Evolutionary conservation across 1,284 basidiomycete species (phyloP).

Genomic region (Pseudozyma sp.): DNA sequence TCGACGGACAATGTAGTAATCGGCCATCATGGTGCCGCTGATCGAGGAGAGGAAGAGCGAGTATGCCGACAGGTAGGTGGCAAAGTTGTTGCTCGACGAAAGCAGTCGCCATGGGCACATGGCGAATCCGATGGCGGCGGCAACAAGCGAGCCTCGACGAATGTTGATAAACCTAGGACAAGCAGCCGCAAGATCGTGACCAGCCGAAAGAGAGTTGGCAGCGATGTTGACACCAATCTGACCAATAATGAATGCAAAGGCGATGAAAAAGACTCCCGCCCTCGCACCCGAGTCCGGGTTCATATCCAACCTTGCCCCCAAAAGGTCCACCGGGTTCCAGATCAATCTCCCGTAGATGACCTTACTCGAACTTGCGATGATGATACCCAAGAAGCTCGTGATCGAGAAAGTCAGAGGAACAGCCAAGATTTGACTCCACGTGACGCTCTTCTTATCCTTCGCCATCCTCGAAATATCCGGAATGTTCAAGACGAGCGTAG

Average conservation of each 20-base stretch:
- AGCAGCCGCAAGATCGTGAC: slow-evolving; percentile 84
- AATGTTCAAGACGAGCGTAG: slow-evolving; percentile 57
- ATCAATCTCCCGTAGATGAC: slow-evolving; percentile 81
- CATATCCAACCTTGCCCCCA: slow-evolving; percentile 78
- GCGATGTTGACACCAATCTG: slow-evolving; percentile 76
- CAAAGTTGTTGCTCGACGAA: slow-evolving; percentile 82
- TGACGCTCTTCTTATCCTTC: slow-evolving; percentile 38
- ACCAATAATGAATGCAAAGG: slow-evolving; percentile 77
- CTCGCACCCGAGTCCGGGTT: slow-evolving; percentile 73
- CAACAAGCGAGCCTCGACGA: slow-evolving; percentile 83
- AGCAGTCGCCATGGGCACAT: slow-evolving; percentile 84
- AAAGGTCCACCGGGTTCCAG: slow-evolving; percentile 82
- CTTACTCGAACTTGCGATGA: slow-evolving; percentile 79
- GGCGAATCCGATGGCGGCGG: slow-evolving; percentile 79
- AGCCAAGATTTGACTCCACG: slow-evolving; percentile 68
- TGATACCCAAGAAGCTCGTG: slow-evolving; percentile 84
- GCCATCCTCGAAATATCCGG: slow-evolving; percentile 60
- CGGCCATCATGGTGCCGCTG: slow-evolving; percentile 69
- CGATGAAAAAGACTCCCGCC: slow-evolving; percentile 76
- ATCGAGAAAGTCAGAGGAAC: slow-evolving; percentile 81
- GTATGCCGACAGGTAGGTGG: slow-evolving; percentile 83
- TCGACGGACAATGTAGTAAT: slow-evolving; percentile 82
- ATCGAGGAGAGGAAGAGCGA: slow-evolving; percentile 69
- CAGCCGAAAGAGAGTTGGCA: slow-evolving; percentile 85
- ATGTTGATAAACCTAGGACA: slow-evolving; percentile 83